Percentiles rank a stretch among this genome's conserved stretches.
These are phyloP conservation scores for Chaetoscypha palmicola DNA, from an alignment of 2,329 filamentous ascomycete species.

Conservation along the genomic window DNA sequence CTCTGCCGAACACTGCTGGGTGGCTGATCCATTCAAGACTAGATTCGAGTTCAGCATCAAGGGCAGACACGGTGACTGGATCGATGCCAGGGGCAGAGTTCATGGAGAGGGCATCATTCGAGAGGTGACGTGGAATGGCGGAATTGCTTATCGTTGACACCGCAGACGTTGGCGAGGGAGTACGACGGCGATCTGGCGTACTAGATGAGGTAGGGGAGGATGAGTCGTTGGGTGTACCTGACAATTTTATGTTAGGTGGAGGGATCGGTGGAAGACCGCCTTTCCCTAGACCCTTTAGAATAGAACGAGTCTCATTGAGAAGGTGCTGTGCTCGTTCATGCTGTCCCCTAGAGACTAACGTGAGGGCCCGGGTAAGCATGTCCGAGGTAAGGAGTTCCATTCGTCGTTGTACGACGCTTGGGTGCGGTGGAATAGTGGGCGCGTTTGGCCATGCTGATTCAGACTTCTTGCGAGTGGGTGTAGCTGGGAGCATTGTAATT, in stretches of 20 bases:
- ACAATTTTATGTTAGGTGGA: constrained; percentile 38
- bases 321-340: constrained; percentile 91
- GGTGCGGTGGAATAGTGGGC: constrained; percentile 89
- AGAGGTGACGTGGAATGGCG: constrained; percentile 44
- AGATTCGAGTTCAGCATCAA: constrained; percentile 85
- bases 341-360: constrained; percentile 82
- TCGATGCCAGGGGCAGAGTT: constrained; percentile 72
- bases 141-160: constrained; percentile 24
- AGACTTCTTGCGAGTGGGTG: constrained; percentile 51
- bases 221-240: constrained; percentile 12
- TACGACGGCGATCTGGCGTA: constrained; percentile 32
- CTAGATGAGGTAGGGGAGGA: constrained; percentile 24
- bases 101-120: constrained; percentile 40
- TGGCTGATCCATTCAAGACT: constrained; percentile 97
- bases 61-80: constrained; percentile 67
- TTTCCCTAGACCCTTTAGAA: constrained; percentile 92
- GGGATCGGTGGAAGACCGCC: constrained; percentile 87
- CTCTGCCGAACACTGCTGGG: constrained; percentile 86
- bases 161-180: constrained; percentile 39
- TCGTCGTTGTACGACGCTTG: constrained; percentile 86
- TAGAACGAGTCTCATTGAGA: constrained; percentile 86
- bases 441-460: constrained; percentile 50
- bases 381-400: constrained; percentile 98
- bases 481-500: constrained; percentile 84
- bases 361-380: constrained; percentile 90